These are phyloP conservation scores for Vigna reflexopilosa DNA, from an alignment of 306 rosid species.

Conservation along the genomic window DNA sequence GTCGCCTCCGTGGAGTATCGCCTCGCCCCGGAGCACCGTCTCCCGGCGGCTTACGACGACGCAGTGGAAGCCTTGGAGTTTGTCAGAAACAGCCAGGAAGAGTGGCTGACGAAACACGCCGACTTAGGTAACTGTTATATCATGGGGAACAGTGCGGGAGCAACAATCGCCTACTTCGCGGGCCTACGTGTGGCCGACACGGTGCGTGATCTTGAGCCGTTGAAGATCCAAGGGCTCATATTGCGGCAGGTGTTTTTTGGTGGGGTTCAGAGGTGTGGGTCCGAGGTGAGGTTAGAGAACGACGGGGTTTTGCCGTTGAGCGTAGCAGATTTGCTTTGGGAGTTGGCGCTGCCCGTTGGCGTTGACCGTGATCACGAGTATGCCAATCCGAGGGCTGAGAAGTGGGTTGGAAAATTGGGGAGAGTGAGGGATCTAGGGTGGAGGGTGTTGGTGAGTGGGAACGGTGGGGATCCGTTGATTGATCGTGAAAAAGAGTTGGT, in stretches of 20 bases:
- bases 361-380: slow-evolving; percentile 56
- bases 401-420: background rate
- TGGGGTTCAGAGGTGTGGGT: slow-evolving; percentile 46
- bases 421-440: slow-evolving; percentile 44
- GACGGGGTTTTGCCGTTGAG: too few species aligned
- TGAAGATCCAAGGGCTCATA: slow-evolving; percentile 55
- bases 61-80: slow-evolving; percentile 55
- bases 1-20: slow-evolving; percentile 59
- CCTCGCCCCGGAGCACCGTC: slow-evolving; percentile 62
- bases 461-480: slow-evolving; percentile 49
- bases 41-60: slow-evolving; percentile 62
- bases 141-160: slow-evolving; percentile 65
- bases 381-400: slow-evolving; percentile 41
- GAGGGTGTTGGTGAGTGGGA: slow-evolving; percentile 47
- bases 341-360: slow-evolving; percentile 41
- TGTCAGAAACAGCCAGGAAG: slow-evolving; percentile 39
- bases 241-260: slow-evolving; percentile 52
- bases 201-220: slow-evolving; percentile 5
- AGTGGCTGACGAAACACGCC: slow-evolving; percentile 50
- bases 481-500: slow-evolving; percentile 50
- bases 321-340: slow-evolving; percentile 46
- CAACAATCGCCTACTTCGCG: slow-evolving; percentile 50
- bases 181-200: slow-evolving; percentile 43
- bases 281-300: slow-evolving; percentile 45
- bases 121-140: slow-evolving; percentile 50